These are phyloP conservation scores for Malassezia obtusa DNA, from an alignment of 1,284 basidiomycete genomes.

Conservation along the genomic window DNA sequence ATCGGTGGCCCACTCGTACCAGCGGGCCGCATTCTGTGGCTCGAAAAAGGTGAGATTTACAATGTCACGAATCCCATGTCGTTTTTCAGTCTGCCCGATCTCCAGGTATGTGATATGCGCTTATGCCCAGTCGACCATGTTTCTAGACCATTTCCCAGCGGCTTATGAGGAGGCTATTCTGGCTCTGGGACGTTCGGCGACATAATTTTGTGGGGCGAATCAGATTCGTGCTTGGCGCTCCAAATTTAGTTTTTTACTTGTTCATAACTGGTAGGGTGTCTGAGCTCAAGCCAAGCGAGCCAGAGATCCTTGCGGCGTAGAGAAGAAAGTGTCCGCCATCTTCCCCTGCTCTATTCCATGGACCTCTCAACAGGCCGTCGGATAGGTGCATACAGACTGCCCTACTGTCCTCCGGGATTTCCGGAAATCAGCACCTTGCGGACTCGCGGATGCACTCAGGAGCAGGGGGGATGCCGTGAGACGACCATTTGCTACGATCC, in stretches of 20 bases:
- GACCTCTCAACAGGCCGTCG: neutral
- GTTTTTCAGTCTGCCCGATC: slow-evolving; percentile 42
- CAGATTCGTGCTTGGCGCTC: neutral
- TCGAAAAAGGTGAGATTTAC: slow-evolving; percentile 30
- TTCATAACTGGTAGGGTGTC: slow-evolving; percentile 1
- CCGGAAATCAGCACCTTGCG: neutral
- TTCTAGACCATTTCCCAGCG: slow-evolving; percentile 40
- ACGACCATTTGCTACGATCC: slow-evolving; percentile 16
- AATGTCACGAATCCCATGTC: slow-evolving; percentile 30
- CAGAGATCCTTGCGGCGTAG: neutral
- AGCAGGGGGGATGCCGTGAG: neutral
- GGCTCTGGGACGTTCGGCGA: slow-evolving; percentile 16
- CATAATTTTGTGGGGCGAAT: slow-evolving; percentile 1
- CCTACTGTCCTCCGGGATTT: neutral
- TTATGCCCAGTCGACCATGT: slow-evolving; percentile 33
- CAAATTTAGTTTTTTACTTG: neutral
- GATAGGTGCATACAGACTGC: neutral
- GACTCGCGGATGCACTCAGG: neutral
- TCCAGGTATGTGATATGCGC: no score
- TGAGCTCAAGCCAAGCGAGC: neutral
- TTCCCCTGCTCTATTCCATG: no score
- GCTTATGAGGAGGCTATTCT: slow-evolving; percentile 42
- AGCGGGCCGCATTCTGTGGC: slow-evolving; percentile 34
- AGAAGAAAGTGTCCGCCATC: no score
- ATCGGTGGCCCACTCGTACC: slow-evolving; percentile 38